A percentile compares a stretch with the other conserved stretches of the same genome.
phyloP scores from a whole-genome alignment of 2,329 filamentous ascomycete species.

The Paracorniculantispora psalliotae region DNA sequence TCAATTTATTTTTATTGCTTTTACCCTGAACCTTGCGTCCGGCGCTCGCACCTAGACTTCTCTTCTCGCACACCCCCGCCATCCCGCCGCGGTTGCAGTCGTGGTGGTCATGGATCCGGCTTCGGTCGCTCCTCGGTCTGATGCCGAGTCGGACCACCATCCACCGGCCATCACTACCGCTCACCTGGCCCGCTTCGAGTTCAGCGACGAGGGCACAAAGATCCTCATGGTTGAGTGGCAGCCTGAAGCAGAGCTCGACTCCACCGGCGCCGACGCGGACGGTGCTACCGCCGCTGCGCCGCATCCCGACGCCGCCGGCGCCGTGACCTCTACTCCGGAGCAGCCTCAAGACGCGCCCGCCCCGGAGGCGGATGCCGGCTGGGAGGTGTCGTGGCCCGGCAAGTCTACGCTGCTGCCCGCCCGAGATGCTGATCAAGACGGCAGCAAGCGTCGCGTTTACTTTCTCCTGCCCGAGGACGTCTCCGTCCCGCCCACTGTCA shows the following conservation, averaged over 20 bases:
- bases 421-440: conserved; percentile 32
- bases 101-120: conserved; percentile 25
- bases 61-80: conserved; percentile 8
- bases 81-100: conserved; percentile 11
- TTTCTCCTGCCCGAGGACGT: conserved; percentile 73
- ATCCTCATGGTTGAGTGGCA: conserved; percentile 93
- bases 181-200: conserved; percentile 71
- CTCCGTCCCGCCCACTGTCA: conserved; percentile 67
- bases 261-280: background rate
- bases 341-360: conserved; percentile 14
- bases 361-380: conserved; percentile 33
- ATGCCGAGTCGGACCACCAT: conserved; percentile 9
- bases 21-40: conserved; percentile 1
- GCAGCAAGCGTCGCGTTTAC: conserved; percentile 60
- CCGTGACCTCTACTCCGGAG: background rate
- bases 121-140: conserved; percentile 30
- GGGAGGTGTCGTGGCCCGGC: conserved; percentile 80
- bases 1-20: background rate
- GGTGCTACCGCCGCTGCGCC: background rate
- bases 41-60: conserved; percentile 1
- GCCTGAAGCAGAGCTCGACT: conserved; percentile 20
- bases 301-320: background rate
- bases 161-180: conserved; percentile 18
- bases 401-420: conserved; percentile 68
- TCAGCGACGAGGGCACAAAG: conserved; percentile 82